Base-by-base conservation (phyloP, 345 rosid genomes). In the Excoecaria cochinchinensis region DNA sequence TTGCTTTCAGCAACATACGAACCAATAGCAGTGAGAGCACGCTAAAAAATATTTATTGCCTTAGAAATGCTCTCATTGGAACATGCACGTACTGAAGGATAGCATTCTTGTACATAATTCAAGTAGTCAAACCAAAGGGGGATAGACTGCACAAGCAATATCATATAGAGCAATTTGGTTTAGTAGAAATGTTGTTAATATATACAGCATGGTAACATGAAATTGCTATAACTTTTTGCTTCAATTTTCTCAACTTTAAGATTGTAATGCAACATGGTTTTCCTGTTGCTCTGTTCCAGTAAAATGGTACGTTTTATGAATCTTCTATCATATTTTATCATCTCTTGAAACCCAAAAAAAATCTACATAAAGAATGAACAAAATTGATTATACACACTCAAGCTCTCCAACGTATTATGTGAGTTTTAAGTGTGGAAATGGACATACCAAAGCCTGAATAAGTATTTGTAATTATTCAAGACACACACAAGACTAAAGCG, bases 61-160 rank as follows among this genome's bases (percentile, higher is more conserved):
- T 86, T 95, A 1, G 88, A 84, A 76, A 93, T 81, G 48, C 96
- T 97, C 73, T 79, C 86, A 71, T 85, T 77, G 60, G 89, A 83
- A 79, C 76, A 85, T 64, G 83, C 85, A 53, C 82, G 50, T 12
- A 91, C 90, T 48, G 88, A 85, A 38, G 92, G 90, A 82, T 91
- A 89, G 53, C 73, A 71, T 77, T 89, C 93, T 87, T 77, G 88
- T 48, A 90, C 76, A 79, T 86, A 92, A 79, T 82, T 88, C 76
- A 95, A 79, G 84, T 91, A 95, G 82, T 92, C 94, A 78, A 86
- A 87, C 99, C 99, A 95, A 51, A 95, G 90, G 75, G 93, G 82
- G 72, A 90, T 85, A 72, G 96, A 95, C 93, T 93, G 97, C 88
- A 85, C 61, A 53, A 70, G 59, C 71, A 64, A 67, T 19, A 53